phyloP scores from a whole-genome alignment of 2,329 filamentous ascomycete genomes.

The Clonostachys sp. region DNA sequence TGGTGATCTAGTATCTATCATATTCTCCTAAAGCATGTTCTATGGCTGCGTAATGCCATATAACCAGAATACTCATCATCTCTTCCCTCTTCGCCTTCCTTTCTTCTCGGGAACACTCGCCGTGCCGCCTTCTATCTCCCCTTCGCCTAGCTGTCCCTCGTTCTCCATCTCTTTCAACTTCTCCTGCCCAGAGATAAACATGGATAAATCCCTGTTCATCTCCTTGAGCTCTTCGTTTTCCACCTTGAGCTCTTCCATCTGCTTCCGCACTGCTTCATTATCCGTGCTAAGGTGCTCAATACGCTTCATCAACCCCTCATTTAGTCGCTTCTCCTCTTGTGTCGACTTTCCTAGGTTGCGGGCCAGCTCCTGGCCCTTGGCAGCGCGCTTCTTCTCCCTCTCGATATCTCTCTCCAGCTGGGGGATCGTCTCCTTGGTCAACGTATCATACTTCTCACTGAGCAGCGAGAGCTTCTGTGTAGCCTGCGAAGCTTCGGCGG shows the following conservation, averaged over 20 bases:
- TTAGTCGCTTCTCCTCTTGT: slow-evolving; percentile 83
- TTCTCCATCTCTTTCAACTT: slow-evolving; percentile 70
- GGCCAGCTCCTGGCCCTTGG: slow-evolving; percentile 71
- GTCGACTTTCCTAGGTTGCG: slow-evolving; percentile 70
- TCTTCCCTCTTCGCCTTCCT: slow-evolving; percentile 46
- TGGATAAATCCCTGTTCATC: slow-evolving; percentile 80
- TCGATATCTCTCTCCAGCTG: slow-evolving; percentile 68
- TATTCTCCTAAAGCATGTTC: too few species aligned
- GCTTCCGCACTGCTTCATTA: slow-evolving; percentile 49
- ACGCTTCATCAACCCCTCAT: slow-evolving; percentile 74
- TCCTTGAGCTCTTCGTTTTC: slow-evolving; percentile 75
- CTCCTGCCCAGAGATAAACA: slow-evolving; percentile 82
- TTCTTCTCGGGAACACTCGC: slow-evolving; percentile 61
- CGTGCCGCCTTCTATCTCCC: slow-evolving; percentile 72
- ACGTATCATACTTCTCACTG: slow-evolving; percentile 34
- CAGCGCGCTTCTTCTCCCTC: slow-evolving; percentile 62
- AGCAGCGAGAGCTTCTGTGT: slow-evolving; percentile 46
- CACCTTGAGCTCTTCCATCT: slow-evolving; percentile 49
- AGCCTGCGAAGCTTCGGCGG: slow-evolving; percentile 40
- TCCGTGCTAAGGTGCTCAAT: slow-evolving; percentile 71
- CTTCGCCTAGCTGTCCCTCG: slow-evolving; percentile 53
- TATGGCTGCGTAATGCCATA: too few species aligned
- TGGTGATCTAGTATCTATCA: too few species aligned
- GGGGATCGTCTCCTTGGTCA: slow-evolving; percentile 55
- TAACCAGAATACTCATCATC: slow-evolving; percentile 13